Conservation (phyloP, 345 rosid species). For the Salix caprea region DNA sequence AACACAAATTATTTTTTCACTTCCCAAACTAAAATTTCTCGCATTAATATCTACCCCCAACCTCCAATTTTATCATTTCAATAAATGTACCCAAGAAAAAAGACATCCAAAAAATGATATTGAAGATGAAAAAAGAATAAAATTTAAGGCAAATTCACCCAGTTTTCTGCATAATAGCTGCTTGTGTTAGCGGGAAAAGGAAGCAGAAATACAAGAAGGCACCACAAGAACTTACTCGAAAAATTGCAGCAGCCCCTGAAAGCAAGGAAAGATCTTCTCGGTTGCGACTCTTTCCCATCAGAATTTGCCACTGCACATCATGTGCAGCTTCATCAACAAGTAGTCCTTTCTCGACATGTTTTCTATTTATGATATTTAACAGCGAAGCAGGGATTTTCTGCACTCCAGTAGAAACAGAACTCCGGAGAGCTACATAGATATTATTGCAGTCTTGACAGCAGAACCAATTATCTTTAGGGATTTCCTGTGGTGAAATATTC, state of each 20-base stretch:
- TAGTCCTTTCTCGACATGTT: constrained; percentile 69
- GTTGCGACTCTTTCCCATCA: constrained; percentile 73
- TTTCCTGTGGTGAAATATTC: constrained; percentile 45
- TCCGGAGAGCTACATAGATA: constrained; percentile 57
- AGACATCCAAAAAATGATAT: no score
- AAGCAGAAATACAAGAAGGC: neutral
- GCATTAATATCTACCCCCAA: no score
- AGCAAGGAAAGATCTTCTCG: constrained; percentile 68
- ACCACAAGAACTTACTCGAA: constrained; percentile 51
- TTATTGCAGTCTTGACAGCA: constrained; percentile 75
- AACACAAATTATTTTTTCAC: no score
- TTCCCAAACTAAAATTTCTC: no score
- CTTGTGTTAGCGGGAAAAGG: neutral
- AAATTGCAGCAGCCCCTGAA: constrained; percentile 75
- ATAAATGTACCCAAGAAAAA: no score
- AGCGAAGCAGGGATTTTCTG: constrained; percentile 49
- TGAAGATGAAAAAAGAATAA: no score
- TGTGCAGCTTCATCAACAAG: constrained; percentile 34
- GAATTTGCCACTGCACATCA: constrained; percentile 67
- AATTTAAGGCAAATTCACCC: no score
- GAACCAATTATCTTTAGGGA: constrained; percentile 84
- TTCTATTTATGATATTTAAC: constrained; percentile 51
- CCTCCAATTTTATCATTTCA: no score
- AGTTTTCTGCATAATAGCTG: no score
- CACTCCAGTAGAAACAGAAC: constrained; percentile 54